Conservation (phyloP, 257 asterid species). For the Gentiana dahurica region DNA sequence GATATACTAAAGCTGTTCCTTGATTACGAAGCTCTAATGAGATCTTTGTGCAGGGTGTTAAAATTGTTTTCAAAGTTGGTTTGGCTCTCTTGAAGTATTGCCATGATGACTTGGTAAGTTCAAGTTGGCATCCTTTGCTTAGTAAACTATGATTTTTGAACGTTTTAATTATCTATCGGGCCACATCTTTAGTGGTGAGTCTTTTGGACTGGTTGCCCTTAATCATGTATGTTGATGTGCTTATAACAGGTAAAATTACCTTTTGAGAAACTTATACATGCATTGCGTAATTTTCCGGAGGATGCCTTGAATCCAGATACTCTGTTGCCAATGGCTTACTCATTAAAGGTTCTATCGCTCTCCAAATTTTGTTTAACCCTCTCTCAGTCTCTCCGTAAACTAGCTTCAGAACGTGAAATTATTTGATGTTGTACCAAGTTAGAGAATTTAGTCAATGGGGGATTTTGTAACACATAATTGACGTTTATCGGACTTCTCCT, state of each 20-base stretch:
- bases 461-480: too few relatives aligned
- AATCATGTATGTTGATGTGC: not conserved
- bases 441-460: too few relatives aligned
- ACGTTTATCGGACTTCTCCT: too few relatives aligned
- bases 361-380: not conserved
- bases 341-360: constrained; percentile 52
- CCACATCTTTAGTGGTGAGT: not conserved
- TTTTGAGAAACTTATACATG: constrained; percentile 82
- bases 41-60: constrained; percentile 53
- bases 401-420: not conserved
- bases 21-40: constrained; percentile 10
- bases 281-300: constrained; percentile 83
- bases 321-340: constrained; percentile 79
- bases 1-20: constrained; percentile 8
- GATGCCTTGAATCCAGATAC: constrained; percentile 93
- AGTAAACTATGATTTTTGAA: constrained; percentile 1
- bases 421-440: not conserved
- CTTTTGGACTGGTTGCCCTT: not conserved
- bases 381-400: constrained; percentile 1
- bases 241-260: constrained; percentile 72
- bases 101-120: constrained; percentile 82
- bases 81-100: constrained; percentile 83
- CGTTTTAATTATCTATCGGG: constrained; percentile 4
- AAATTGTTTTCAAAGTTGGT: constrained; percentile 85
- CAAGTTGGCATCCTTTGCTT: constrained; percentile 10